Conservation (phyloP, 768 basidiomycete genomes). For the Calocybe gangraenosa region DNA sequence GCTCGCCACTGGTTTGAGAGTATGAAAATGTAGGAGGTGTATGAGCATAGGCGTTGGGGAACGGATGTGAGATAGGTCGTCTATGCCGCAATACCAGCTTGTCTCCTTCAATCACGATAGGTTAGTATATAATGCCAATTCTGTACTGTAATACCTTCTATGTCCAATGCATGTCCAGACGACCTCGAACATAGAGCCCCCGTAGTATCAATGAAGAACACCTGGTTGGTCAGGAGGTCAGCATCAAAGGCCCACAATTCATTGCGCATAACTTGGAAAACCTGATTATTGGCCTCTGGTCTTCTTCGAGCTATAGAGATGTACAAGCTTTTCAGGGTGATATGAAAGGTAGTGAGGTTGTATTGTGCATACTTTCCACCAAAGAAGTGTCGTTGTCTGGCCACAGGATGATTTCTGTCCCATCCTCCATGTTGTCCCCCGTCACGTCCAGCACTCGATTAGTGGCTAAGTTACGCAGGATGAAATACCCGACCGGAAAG, state of each 20-base stretch:
- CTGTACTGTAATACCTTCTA: slow-evolving; percentile 49
- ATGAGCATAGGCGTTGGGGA: slow-evolving; percentile 75
- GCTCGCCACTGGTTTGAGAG: slow-evolving; percentile 47
- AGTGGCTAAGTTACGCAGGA: slow-evolving; percentile 51
- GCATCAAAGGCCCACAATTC: not conserved
- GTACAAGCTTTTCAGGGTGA: not conserved
- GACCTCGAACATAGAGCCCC: slow-evolving; percentile 75
- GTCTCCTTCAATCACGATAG: slow-evolving; percentile 40
- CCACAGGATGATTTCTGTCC: slow-evolving; percentile 61
- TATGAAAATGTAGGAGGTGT: slow-evolving; percentile 71
- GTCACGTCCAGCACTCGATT: slow-evolving; percentile 57
- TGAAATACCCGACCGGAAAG: slow-evolving; percentile 59
- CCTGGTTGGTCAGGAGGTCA: slow-evolving; percentile 34
- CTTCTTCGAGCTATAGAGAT: slow-evolving; percentile 52
- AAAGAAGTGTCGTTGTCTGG: slow-evolving; percentile 71
- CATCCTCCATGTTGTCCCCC: slow-evolving; percentile 51
- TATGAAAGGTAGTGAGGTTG: not conserved
- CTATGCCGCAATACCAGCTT: slow-evolving; percentile 71
- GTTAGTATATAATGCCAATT: not conserved
- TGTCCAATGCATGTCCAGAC: slow-evolving; percentile 78
- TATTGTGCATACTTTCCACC: slow-evolving; percentile 62
- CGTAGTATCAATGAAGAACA: slow-evolving; percentile 79
- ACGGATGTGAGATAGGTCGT: slow-evolving; percentile 70
- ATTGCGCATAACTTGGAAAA: slow-evolving; percentile 14
- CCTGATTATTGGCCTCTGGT: slow-evolving; percentile 74